Percentiles rank a stretch among this genome's conserved stretches.
phyloP scores from a whole-genome alignment of 768 basidiomycete genomes.

The Naganishia vaughanmartiniae region DNA sequence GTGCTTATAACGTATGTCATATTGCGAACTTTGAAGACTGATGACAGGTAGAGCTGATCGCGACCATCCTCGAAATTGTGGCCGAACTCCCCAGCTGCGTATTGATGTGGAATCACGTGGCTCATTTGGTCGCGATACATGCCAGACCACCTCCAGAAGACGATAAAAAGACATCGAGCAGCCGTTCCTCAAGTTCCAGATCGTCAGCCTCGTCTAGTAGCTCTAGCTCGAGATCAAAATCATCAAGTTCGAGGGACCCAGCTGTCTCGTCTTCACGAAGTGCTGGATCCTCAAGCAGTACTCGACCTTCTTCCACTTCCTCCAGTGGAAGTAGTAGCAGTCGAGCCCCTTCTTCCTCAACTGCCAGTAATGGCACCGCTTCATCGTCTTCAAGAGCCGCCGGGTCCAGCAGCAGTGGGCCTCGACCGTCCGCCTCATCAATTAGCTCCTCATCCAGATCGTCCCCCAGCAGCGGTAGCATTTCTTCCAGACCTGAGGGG shows the following conservation, averaged over 20 bases:
- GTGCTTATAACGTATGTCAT: conserved; percentile 6
- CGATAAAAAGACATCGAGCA: neutral
- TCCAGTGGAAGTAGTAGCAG: neutral
- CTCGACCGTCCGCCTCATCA: neutral
- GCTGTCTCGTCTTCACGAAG: conserved; percentile 2
- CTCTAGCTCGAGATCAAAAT: conserved; percentile 2
- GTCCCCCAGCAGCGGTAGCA: neutral
- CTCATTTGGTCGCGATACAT: neutral
- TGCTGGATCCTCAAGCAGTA: neutral
- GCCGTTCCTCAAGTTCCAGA: conserved; percentile 5
- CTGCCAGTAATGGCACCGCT: neutral
- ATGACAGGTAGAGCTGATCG: neutral
- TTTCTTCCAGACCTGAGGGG: neutral
- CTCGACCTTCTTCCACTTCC: neutral
- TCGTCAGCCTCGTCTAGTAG: conserved; percentile 11
- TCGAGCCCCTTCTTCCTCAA: neutral
- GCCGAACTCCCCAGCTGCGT: neutral
- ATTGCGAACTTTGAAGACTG: neutral
- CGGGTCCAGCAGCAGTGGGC: neutral
- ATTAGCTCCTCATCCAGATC: conserved; percentile 5
- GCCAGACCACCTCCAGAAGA: neutral
- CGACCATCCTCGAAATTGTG: neutral
- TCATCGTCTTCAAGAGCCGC: neutral
- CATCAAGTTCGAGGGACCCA: conserved; percentile 6
- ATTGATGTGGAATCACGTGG: conserved; percentile 27